Base-by-base conservation (phyloP, 495 filamentous ascomycete species). In the Aspergillus panamensis region DNA sequence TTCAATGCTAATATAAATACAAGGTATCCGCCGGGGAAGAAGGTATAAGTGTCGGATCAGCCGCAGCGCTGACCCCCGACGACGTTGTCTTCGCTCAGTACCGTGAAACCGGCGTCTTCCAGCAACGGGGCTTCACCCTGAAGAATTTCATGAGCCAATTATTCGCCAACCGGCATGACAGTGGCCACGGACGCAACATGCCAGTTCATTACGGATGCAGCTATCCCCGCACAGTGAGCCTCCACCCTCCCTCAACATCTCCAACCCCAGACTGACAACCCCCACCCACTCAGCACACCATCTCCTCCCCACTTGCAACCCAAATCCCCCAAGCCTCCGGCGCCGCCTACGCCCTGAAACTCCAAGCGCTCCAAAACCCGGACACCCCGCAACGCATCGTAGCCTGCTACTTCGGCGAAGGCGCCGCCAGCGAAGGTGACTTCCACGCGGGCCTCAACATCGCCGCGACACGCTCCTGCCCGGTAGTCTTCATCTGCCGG, bases 371-470 rank as follows among this genome's bases (percentile, higher is more conserved):
- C 37, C 85, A 87, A 61, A 84, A 93, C 63, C 89, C 89, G 0
- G 80, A 80, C 54, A 66, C 72, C 4, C 77, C 84, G 10, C 82
- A 84, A 6, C 78, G 90, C 8, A 82, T 97, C 3, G 90, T 88
- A 20, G 88, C 87, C 3, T 94, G 90, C 66, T 97, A 93, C 72
- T 97, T 99, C 63, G 94, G 94, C 51, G 94, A 99, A 79, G 94
- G 94, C n/a, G 95, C 95, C 12, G 95, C 94, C 13, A 91, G 86
- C 59, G 95, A 97, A 73, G 94, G 95, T 25, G 94, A 99, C 71
- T 99, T 99, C 76, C 94, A 99, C 65, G 94, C 92, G 0, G 95
- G 91, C 0, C 79, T 99, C 29, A 99, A 99, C 67, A 92, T 99
- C 49, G 94, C 94, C 17, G 95, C 94, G 1, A 99, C 94, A 4